phyloP scores from a whole-genome alignment of 108 stramenopile species.

The Aurantiochytrium sp. region DNA sequence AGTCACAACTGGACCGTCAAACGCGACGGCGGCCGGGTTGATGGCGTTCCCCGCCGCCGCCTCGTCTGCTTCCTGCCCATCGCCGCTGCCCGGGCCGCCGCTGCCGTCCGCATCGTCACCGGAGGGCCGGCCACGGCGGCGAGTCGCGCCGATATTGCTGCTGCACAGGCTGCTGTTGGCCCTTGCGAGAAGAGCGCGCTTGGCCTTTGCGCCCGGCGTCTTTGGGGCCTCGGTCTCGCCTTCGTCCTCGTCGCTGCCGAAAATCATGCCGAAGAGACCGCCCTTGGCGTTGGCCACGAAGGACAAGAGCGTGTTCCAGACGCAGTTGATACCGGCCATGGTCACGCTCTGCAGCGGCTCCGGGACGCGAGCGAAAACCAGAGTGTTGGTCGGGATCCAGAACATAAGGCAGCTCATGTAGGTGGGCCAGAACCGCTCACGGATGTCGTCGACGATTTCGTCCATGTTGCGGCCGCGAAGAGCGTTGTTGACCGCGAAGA shows the following conservation, averaged over 20 bases:
- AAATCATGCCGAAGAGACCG: not conserved
- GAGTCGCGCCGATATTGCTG: too few species aligned
- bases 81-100: too few species aligned
- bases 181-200: too few species aligned
- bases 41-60: too few species aligned
- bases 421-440: not conserved
- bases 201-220: too few species aligned
- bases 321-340: not conserved
- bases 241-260: not conserved
- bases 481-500: not conserved
- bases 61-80: too few species aligned
- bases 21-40: too few species aligned
- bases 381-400: not conserved
- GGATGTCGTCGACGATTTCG: not conserved
- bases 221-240: too few species aligned
- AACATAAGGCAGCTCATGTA: not conserved
- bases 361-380: not conserved
- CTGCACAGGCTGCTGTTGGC: too few species aligned
- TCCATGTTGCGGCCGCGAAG: not conserved
- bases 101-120: too few species aligned
- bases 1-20: too few species aligned
- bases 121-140: too few species aligned
- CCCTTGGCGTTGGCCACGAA: not conserved
- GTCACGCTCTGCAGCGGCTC: constrained; percentile 18
- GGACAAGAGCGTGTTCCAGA: not conserved